Evolutionary conservation across 768 basidiomycete genomes (phyloP), one percentile per base, ranked within the genome.

Genomic region (Tricholoma hemisulphureum): DNA sequence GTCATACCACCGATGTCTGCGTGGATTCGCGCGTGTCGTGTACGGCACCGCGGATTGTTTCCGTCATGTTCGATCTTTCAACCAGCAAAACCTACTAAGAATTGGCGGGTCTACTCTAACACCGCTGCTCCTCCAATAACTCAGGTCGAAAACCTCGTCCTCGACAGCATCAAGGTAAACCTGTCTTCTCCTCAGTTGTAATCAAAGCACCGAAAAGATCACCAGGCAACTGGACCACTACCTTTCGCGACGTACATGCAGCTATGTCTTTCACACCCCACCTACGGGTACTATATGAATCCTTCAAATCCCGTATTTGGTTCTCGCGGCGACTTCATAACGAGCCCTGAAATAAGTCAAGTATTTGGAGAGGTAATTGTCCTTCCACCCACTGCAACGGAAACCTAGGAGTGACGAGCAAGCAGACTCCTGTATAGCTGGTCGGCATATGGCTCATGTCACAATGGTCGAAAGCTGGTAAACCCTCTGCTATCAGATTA

Each of bases 311-410:
- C 84, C 41, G 88, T 98, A 2, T 93, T 99, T 65, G 97, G 97
- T 11, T 61, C 83, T 0, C 77, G 80, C 39, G 97, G 97, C 5
- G 97, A 99, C 76, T 99, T 98, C 67, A 89, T 91, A 20, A 99
- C 97, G 10, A 94, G 91, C 64, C 97, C 96, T 2, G 97, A 99
- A 71, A 98, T 99, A 53, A 91, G 86, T 64, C 95, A 98, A 69
- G 84, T 92, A 0, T 98, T 98, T 69, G 97, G 97, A 58, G 96
- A 99, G 86, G 96, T 95, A 68, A 61, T 83, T 71, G 14, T 43
- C 37, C 9, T 32, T 57, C 23, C n/a, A n/a, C n/a, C 23, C 18
- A n/a, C 34, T 11, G 50, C 21, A 6, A 32, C 20, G 43, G 55
- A 61, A 56, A 59, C 55, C 55, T 51, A 57, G 60, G 66, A 75